Evolutionary conservation across 1,139 yeast species (phyloP), one percentile per base, ranked within the genome.

Genomic region (Barnettozyma hawaiiensis): DNA sequence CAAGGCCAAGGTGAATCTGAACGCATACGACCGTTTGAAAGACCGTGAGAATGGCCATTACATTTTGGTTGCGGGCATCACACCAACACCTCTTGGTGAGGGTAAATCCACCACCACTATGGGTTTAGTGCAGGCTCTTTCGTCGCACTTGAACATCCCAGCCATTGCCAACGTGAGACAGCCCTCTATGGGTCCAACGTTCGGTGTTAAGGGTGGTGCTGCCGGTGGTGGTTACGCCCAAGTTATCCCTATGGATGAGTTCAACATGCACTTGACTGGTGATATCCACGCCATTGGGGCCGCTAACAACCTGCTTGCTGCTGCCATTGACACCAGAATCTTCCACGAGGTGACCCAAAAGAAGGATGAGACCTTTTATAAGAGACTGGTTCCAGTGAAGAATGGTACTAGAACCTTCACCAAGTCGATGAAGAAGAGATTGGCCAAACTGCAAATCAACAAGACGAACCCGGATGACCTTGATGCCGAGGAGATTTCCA

Each of bases 171-270:
- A 83, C 55, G 89, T 84, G 37, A 75, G 94, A 64, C 94, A 84
- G 60, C 92, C 94, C 12, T 81, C 89, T 12, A 82, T 83, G 90
- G 94, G 94, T 19, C 94, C 94, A 42, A 84, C 92, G 9, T 83
- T 84, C 57, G 94, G 94, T 63, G 85, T 83, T 45, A 84, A 84
- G 64, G 94, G 94, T 60, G 92, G 92, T 63, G 94, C 94, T 48
- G 92, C 94, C 10, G 94, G 94, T 54, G 94, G 92, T 60, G 92
- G 92, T 42, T 83, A 82, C 59, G 74, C 94, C 7, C 92, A 84
- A 63, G 92, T 83, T 20, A 83, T 84, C 58, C 94, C 94, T 41
- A 84, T 84, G 92, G 94, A 84, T 61, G 92, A 84, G 61, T 84
- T 84, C 67, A 84, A 84, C 65, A 76, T 84, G 82, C 92, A 84